These are phyloP conservation scores for Telfairia occidentalis DNA, from an alignment of 331 rosid genomes.

Conservation along the genomic window DNA sequence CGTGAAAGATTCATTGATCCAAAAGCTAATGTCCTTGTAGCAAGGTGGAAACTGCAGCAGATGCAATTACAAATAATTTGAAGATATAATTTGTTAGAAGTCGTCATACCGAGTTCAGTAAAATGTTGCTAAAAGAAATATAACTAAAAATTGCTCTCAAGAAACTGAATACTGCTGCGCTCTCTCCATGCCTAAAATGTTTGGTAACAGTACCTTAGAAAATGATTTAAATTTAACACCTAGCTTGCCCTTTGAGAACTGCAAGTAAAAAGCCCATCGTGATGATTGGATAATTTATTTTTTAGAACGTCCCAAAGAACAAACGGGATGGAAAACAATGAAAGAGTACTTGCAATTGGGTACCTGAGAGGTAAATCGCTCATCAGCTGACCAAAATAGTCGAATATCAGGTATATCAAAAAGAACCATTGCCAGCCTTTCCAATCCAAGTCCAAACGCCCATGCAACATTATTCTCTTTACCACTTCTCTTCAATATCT, in stretches of 20 bases:
- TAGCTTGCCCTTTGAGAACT: slow-evolving; percentile 67
- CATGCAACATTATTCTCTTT: slow-evolving; percentile 72
- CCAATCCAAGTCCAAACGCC: slow-evolving; percentile 98
- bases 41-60: slow-evolving; percentile 83
- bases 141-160: neutral
- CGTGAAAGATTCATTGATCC: slow-evolving; percentile 87
- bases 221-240: slow-evolving; percentile 82
- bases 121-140: neutral
- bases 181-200: neutral
- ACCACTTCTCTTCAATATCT: slow-evolving; percentile 72
- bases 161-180: neutral
- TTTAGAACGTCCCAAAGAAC: neutral
- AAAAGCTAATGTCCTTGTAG: slow-evolving; percentile 90
- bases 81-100: slow-evolving; percentile 1
- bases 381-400: slow-evolving; percentile 85
- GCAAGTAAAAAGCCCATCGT: slow-evolving; percentile 23
- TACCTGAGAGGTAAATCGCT: slow-evolving; percentile 96
- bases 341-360: slow-evolving; percentile 14
- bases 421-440: slow-evolving; percentile 94
- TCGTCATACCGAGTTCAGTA: neutral
- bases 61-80: neutral
- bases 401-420: slow-evolving; percentile 97
- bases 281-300: slow-evolving; percentile 2
- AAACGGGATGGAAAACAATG: neutral
- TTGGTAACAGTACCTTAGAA: slow-evolving; percentile 61